Conservation (phyloP, 2,329 filamentous ascomycete genomes). For the Geosmithia morbida region DNA sequence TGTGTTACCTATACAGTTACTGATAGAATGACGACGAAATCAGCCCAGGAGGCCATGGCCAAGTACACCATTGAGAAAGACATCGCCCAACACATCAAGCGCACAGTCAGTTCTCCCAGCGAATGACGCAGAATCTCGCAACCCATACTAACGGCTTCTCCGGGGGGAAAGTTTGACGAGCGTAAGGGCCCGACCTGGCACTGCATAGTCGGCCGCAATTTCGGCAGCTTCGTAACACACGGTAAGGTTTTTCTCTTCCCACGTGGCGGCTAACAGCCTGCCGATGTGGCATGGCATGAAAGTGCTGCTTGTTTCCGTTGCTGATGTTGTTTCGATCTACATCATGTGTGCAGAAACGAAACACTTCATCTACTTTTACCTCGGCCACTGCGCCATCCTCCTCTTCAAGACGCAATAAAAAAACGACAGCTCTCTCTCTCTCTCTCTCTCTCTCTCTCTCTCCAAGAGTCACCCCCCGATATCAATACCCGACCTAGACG, state of each 20-base stretch:
- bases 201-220: slow-evolving; percentile 96
- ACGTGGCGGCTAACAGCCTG: background rate
- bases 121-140: background rate
- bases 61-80: slow-evolving; percentile 51
- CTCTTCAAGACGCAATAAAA: slow-evolving; percentile 94
- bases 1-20: no score
- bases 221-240: slow-evolving; percentile 97
- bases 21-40: slow-evolving; percentile 8
- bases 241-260: slow-evolving; percentile 41
- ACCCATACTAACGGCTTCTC: background rate
- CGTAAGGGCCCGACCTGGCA: slow-evolving; percentile 98
- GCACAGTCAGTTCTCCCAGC: slow-evolving; percentile 62
- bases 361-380: slow-evolving; percentile 99
- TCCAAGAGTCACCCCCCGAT: no score
- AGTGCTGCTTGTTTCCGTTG: background rate
- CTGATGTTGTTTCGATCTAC: background rate
- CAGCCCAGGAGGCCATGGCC: slow-evolving; percentile 48
- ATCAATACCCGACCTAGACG: no score
- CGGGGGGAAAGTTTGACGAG: slow-evolving; percentile 57
- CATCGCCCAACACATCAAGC: slow-evolving; percentile 92
- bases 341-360: slow-evolving; percentile 61
- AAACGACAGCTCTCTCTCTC: background rate
- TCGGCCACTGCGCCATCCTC: slow-evolving; percentile 94
- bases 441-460: no score
- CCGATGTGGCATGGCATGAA: background rate